Base-by-base conservation (phyloP, 768 basidiomycete species). In the Termitomyces heimii region DNA sequence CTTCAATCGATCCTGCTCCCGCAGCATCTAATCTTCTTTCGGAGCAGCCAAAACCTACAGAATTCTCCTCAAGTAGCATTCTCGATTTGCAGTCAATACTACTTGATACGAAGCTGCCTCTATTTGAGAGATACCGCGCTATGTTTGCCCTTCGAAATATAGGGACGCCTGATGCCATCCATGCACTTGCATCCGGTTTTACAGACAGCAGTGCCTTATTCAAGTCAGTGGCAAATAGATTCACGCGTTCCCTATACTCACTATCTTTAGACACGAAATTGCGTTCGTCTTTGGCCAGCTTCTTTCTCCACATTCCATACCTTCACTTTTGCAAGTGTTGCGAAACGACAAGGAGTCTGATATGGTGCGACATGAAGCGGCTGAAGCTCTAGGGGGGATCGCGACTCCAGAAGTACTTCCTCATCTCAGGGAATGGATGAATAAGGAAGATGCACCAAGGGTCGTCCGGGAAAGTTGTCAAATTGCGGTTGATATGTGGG, bases 361-460 rank as follows among this genome's bases (percentile, higher is more conserved):
- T 56, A 98, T 99, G 96, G 97, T 99, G 10, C 84, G 97, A 32
- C 97, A 99, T 64, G 97, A 99, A 71, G 97, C 96, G 26, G 97
- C 97, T 4, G 97, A 99, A 71, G 97, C 97, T 7, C 81, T 99
- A 0, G 97, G 97, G n/a, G 93, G 96, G 5, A 98, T 99, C 56
- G 95, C 88, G 28, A 93, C 89, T 2, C 91, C 92, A 0, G 94
- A 96, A 54, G 94, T 97, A 4, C 77, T 98, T 34, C 87, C 89
- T 1, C 81, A 94, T 61, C 74, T 99, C 37, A 83, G 85, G 62
- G 89, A 94, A 68, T 97, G 93, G 86, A 84, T 89, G 77, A 72
- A 70, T 24, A 79, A 86, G 61, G 78, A 82, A 58, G 91, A 94
- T 64, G 85, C 91, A 8, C 94, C 95, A 0, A 75, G 81, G 14